Evolutionary conservation across 225 moss, liverwort and hornwort species (phyloP).

Genomic region (Antitrichia curtipendula): DNA sequence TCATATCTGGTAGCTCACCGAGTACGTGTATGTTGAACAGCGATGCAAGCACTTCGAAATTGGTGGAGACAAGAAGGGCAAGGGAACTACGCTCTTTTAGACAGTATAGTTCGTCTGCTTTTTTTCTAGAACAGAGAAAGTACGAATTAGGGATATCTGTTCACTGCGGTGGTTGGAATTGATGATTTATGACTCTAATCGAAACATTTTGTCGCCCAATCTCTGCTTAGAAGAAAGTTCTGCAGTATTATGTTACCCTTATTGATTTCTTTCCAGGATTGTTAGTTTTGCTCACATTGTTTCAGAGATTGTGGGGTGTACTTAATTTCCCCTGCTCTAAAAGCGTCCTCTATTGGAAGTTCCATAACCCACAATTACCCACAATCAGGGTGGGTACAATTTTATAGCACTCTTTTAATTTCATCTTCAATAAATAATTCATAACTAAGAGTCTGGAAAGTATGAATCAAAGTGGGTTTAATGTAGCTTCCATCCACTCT

Average conservation of each 20-base stretch:
- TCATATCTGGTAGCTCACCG: not conserved
- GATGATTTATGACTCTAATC: not conserved
- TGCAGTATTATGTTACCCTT: not conserved
- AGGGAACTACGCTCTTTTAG: slow-evolving; percentile 89
- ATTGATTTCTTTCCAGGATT: not conserved
- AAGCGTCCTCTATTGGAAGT: not conserved
- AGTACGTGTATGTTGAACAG: slow-evolving; percentile 9
- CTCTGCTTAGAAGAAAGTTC: not conserved
- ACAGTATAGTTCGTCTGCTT: not conserved
- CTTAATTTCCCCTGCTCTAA: not conserved
- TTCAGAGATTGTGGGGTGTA: not conserved
- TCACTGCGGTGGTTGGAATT: not conserved
- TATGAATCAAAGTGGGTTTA: not conserved
- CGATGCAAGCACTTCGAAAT: slow-evolving; percentile 97
- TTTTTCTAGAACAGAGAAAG: not conserved
- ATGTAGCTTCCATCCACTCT: not conserved
- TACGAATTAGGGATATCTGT: not conserved
- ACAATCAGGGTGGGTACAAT: not conserved
- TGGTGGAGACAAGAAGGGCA: slow-evolving; percentile 98
- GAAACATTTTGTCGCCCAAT: not conserved
- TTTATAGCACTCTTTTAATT: not conserved
- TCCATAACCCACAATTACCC: no score
- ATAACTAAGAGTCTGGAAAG: not conserved
- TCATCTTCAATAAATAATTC: no score
- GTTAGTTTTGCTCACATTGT: not conserved